Conservation (phyloP, 139 green algal genomes). For the Desmodesmus armatus region DNA sequence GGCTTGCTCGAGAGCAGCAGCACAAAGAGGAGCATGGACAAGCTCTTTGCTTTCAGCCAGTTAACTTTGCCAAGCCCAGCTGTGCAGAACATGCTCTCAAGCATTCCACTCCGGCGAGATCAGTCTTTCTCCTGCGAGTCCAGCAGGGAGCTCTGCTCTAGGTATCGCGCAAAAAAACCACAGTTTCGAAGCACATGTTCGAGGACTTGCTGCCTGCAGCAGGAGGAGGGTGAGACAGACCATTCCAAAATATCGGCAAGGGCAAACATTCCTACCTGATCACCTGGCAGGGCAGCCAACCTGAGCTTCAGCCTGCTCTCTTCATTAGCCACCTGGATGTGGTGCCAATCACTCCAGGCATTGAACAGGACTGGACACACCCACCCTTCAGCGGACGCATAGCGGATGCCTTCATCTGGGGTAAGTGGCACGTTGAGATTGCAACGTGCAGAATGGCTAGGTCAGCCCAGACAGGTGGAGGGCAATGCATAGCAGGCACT, state of each 20-base stretch:
- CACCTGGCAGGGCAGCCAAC: constrained; percentile 70
- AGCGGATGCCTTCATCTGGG: constrained; percentile 64
- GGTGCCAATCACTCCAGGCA: constrained; percentile 63
- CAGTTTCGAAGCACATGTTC: constrained; percentile 16
- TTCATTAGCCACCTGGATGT: constrained; percentile 83
- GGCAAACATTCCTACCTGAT: constrained; percentile 63
- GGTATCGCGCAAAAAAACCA: not conserved
- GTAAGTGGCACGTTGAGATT: no score
- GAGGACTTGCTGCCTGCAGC: constrained; percentile 12
- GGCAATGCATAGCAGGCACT: no score
- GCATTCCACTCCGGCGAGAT: not conserved
- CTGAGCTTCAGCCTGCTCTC: constrained; percentile 63
- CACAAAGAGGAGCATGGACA: no score
- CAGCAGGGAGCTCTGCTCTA: no score
- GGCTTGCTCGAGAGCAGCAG: no score
- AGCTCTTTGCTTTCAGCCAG: no score
- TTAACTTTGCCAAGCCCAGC: no score
- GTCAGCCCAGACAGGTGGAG: no score
- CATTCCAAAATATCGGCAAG: not conserved
- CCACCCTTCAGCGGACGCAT: constrained; percentile 70
- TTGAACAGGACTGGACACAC: constrained; percentile 61
- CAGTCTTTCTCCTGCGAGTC: no score
- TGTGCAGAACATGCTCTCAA: not conserved
- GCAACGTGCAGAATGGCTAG: no score
- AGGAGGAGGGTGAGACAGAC: not conserved